Evolutionary conservation across 2,329 filamentous ascomycete species (phyloP), one percentile per base, ranked within the genome.

Genomic region (Aspergillus awamori): DNA sequence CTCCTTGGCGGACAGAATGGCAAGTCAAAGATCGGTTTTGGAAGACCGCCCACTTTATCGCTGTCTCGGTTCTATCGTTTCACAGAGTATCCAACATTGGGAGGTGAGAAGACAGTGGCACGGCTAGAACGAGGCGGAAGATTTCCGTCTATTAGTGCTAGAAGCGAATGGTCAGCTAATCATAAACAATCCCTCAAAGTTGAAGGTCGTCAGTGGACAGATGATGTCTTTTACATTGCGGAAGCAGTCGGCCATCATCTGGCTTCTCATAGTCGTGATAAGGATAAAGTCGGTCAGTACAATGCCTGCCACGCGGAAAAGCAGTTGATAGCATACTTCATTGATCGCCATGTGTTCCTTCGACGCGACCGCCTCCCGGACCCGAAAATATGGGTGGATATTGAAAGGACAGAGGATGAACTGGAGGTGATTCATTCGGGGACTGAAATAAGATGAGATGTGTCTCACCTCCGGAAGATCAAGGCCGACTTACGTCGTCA

Each of bases 281-380:
- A 20, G 7, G 58, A n/a, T 39, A n/a, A 30, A 22, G 1, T 3
- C 1, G 57, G 63, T 24, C 53, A 28, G 39, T 63, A 47, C 56
- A 5, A 59, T 33, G 61, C 61, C 20, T 63, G 39, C 26, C 61
- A 63, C 22, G 61, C 61, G 4, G 63, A 63, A 47, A 65, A 63
- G 53, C 61, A 65, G 28, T 33, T 61, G n/a, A 65, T 63, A 10
- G 63, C 59, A 47, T 63, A 65, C 28, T 65, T 65, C 36, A 49
- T 65, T 13, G 58, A 63, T 28, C 52, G 59, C 41, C 63, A 63
- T 59, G 58, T 62, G 54, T 63, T 65, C 11, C 57, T 63, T 8
- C 58, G 48, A 39, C 51, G 48, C 11, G 63, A 62, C 26, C 39
- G 30, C 10, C 3, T 41, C 7, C 24, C 33, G 6, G 36, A 36